Evolutionary conservation across 352 stramenopile species (phyloP).

Genomic region (Phytophthora litchii): DNA sequence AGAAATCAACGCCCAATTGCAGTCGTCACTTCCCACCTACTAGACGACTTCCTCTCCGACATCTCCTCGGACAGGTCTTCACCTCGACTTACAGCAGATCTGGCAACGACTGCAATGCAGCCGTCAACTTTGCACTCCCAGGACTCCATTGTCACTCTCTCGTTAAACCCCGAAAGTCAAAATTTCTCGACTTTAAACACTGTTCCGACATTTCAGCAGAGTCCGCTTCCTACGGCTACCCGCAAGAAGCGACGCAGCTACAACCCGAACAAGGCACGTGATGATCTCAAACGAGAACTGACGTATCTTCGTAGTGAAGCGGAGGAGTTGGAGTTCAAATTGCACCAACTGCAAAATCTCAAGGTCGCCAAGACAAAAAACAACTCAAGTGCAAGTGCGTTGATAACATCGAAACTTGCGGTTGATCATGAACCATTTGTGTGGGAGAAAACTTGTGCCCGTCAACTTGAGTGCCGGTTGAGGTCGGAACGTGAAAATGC

Average conservation of each 20-base stretch:
- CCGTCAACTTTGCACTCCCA: background rate
- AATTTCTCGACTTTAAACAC: background rate
- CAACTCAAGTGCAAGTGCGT: constrained; percentile 2
- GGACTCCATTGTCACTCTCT: background rate
- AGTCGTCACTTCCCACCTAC: constrained; percentile 9
- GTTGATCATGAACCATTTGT: constrained; percentile 11
- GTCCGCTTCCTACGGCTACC: background rate
- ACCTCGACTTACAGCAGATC: background rate
- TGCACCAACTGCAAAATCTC: constrained; percentile 21
- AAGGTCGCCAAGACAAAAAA: constrained; percentile 16
- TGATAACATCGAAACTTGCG: background rate
- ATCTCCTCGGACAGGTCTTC: constrained; percentile 8
- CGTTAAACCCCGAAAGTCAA: background rate
- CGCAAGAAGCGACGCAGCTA: constrained; percentile 22
- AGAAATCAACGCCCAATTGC: background rate
- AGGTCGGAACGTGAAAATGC: constrained; percentile 34
- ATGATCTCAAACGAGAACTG: constrained; percentile 31
- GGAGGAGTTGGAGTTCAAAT: constrained; percentile 23
- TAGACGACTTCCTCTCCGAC: constrained; percentile 19
- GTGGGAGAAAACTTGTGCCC: constrained; percentile 28
- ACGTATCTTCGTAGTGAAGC: constrained; percentile 25
- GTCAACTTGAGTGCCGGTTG: constrained; percentile 21
- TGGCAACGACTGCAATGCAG: background rate
- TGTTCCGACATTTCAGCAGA: background rate
- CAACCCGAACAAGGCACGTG: constrained; percentile 38